Evolutionary conservation across 441 rosid genomes (phyloP), one percentile per base, ranked within the genome.

Genomic region (Melastoma candidum): DNA sequence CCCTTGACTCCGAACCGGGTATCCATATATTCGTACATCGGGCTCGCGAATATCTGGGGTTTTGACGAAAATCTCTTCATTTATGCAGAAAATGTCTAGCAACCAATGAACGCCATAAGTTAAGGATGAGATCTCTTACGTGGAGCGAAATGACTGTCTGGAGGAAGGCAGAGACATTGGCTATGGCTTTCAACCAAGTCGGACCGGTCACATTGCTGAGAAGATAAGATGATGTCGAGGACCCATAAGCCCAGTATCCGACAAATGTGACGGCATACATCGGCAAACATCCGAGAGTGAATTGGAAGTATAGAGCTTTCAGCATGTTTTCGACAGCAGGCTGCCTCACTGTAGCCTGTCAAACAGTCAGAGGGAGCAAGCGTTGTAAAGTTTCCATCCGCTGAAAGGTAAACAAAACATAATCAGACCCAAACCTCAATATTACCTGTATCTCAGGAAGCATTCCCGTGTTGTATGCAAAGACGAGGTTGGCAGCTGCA

Each of bases 171-270:
- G 89, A 64, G 39, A 88, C 63, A 56, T 85, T 88, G 53, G 90
- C 98, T 14, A 79, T 24, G 0, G 84, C 70, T 81, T 84, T 92
- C 58, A 85, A 64, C 98, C 95, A 88, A 53, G 74, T 70, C 4
- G 95, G 95, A 41, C 98, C 98, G 11, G 27, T 72, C 54, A 77
- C 82, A 1, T 73, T 82, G 63, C 74, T 84, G 47, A 92, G 94
- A 67, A 92, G 59, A 60, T 88, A 88, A 4, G 90, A 63, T 0
- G 87, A 57, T 11, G 97, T 77, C 11, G 82, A 69, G 58, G 83
- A 63, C 10, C 98, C 98, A 26, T 92, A 92, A 1, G 98, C 98
- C 98, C 98, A 92, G 49, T 92, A 92, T n/a, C 97, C 98, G 0
- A 77, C 63, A 51, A 84, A 82, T 2, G 87, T 67, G 57, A 88